Percentiles rank a stretch among this genome's conserved stretches.
These are phyloP conservation scores for Talaromyces sp. DNA, from an alignment of 2,329 filamentous ascomycete species.

Conservation along the genomic window DNA sequence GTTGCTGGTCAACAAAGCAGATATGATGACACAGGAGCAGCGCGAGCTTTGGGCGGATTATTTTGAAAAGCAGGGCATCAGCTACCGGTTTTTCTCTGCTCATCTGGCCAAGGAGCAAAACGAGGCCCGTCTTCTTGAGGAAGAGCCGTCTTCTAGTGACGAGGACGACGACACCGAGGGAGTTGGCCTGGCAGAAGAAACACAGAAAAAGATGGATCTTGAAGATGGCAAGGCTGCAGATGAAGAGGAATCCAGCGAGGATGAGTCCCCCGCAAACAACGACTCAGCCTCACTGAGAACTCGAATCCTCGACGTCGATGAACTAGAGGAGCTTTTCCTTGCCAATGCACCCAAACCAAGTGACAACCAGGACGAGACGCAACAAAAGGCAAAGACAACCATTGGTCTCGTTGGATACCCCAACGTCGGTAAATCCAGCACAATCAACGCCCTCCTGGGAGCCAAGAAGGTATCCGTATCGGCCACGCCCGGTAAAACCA, in stretches of 20 bases:
- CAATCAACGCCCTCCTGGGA: constrained; percentile 97
- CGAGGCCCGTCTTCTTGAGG: constrained; percentile 60
- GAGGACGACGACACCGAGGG: constrained; percentile 37
- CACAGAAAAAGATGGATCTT: constrained; percentile 42
- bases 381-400: constrained; percentile 62
- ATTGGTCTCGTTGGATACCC: constrained; percentile 96
- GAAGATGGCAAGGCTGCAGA: constrained; percentile 35
- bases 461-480: constrained; percentile 98
- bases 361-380: constrained; percentile 40
- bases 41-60: constrained; percentile 80
- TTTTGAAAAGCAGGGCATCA: constrained; percentile 72
- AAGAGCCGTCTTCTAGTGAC: constrained; percentile 22
- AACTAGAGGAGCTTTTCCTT: constrained; percentile 84
- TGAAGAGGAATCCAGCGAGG: constrained; percentile 25
- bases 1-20: constrained; percentile 93
- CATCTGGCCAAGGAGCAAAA: constrained; percentile 84
- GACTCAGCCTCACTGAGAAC: constrained; percentile 47
- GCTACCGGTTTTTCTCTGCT: constrained; percentile 95
- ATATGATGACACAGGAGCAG: constrained; percentile 93
- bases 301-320: constrained; percentile 84
- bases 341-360: constrained; percentile 60
- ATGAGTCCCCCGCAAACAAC: constrained; percentile 22
- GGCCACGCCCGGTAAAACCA: constrained; percentile 94
- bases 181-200: constrained; percentile 41
- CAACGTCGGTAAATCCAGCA: constrained; percentile 98